Percentiles rank a stretch among this genome's conserved stretches.
Conservation (phyloP, 1,284 basidiomycete genomes). For the Papiliotrema flavescens region DNA sequence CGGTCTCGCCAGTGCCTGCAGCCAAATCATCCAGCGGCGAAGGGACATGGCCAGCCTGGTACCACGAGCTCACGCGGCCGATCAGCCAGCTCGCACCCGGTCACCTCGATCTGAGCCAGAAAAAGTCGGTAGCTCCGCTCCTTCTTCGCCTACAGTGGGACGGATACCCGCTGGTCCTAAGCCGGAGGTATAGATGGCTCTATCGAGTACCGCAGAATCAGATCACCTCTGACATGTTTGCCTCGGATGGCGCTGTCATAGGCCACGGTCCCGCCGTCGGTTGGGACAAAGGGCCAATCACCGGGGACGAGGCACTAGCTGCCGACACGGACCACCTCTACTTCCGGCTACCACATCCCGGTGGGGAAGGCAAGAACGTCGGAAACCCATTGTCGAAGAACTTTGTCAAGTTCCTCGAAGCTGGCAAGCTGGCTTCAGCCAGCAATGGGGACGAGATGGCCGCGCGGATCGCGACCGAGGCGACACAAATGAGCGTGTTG, state of each 20-base stretch:
- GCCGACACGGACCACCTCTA: slow-evolving; percentile 52
- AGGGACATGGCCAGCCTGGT: slow-evolving; percentile 81
- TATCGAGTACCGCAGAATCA: slow-evolving; percentile 64
- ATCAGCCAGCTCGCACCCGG: slow-evolving; percentile 35
- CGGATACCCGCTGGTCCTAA: slow-evolving; percentile 78
- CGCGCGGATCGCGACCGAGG: slow-evolving; percentile 72
- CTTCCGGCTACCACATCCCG: slow-evolving; percentile 93
- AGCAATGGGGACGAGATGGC: slow-evolving; percentile 48
- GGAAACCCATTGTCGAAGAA: slow-evolving; percentile 86
- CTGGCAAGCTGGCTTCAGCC: slow-evolving; percentile 66
- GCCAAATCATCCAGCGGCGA: not conserved
- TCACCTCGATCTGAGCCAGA: slow-evolving; percentile 77
- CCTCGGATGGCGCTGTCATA: slow-evolving; percentile 39
- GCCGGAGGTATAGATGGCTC: slow-evolving; percentile 86
- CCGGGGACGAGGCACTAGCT: slow-evolving; percentile 20
- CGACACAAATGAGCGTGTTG: slow-evolving; percentile 87
- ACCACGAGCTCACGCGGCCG: slow-evolving; percentile 71
- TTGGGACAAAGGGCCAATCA: slow-evolving; percentile 7
- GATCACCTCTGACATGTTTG: slow-evolving; percentile 57
- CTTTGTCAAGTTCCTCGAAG: slow-evolving; percentile 83
- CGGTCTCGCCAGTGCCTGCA: too few relatives aligned
- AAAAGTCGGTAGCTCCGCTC: slow-evolving; percentile 77
- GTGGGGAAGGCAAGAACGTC: slow-evolving; percentile 90
- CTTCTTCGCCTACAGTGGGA: slow-evolving; percentile 86
- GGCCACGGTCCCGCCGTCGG: slow-evolving; percentile 7